Percentiles rank a stretch among this genome's conserved stretches.
These are phyloP conservation scores for Boletus edulis DNA, from an alignment of 768 basidiomycete genomes.

Conservation along the genomic window DNA sequence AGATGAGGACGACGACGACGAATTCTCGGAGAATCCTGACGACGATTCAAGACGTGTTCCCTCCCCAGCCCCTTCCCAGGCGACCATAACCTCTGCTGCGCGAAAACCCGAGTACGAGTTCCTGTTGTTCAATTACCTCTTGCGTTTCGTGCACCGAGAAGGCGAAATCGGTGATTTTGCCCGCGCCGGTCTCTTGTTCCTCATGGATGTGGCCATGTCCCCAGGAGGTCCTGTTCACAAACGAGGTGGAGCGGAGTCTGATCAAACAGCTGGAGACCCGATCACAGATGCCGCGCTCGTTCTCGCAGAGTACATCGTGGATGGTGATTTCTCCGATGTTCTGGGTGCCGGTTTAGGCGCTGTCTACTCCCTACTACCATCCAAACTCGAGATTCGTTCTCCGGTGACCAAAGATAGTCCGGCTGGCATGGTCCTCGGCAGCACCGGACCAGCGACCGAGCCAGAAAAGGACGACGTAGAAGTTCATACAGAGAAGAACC, in stretches of 20 bases:
- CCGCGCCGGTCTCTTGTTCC: constrained; percentile 85
- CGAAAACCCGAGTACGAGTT: constrained; percentile 93
- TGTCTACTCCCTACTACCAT: constrained; percentile 87
- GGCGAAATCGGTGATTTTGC: constrained; percentile 93
- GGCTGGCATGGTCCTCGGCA: constrained; percentile 73
- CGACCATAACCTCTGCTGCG: constrained; percentile 50
- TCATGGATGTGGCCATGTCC: constrained; percentile 97
- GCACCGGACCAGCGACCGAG: constrained; percentile 50
- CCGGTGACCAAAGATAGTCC: constrained; percentile 38
- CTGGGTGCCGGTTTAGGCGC: constrained; percentile 91
- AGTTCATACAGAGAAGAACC: constrained; percentile 47
- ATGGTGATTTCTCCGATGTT: constrained; percentile 98
- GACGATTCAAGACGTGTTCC: constrained; percentile 26
- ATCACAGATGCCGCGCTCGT: constrained; percentile 83
- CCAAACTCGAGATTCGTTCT: constrained; percentile 73
- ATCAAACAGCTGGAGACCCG: constrained; percentile 48
- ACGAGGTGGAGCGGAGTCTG: constrained; percentile 32
- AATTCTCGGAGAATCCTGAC: constrained; percentile 3
- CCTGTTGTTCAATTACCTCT: constrained; percentile 90
- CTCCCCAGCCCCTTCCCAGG: constrained; percentile 64
- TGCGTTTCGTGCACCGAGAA: constrained; percentile 93
- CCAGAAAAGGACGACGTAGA: constrained; percentile 59
- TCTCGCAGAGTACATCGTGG: constrained; percentile 89
- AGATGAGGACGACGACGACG: constrained; percentile 39
- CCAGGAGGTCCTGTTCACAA: constrained; percentile 53